Evolutionary conservation across 75 land plant species (phyloP).

Genomic region (Picea sitchensis): DNA sequence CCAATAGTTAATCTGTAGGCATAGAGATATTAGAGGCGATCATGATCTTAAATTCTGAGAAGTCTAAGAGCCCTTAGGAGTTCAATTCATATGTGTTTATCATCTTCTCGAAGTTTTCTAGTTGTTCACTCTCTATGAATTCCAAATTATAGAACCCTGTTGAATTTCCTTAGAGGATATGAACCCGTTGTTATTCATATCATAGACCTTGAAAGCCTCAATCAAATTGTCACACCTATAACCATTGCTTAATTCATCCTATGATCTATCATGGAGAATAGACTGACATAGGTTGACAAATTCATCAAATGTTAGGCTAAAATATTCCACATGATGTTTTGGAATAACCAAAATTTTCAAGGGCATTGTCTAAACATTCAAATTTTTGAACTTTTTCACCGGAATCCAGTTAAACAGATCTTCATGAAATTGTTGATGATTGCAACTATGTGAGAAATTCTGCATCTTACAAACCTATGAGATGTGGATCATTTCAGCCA

Average conservation of each 20-base stretch:
- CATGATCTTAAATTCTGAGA: slow-evolving; percentile 61
- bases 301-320: background rate
- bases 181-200: slow-evolving; percentile 51
- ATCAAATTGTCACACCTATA: slow-evolving; percentile 5
- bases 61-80: slow-evolving; percentile 43
- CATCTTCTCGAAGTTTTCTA: slow-evolving; percentile 36
- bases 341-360: background rate
- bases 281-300: background rate
- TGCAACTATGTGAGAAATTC: too few relatives aligned
- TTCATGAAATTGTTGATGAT: too few relatives aligned
- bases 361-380: too few relatives aligned
- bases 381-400: too few relatives aligned
- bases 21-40: slow-evolving; percentile 11
- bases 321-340: background rate
- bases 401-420: too few relatives aligned
- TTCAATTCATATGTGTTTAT: slow-evolving; percentile 38
- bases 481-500: too few relatives aligned
- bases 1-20: too few relatives aligned
- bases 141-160: slow-evolving; percentile 35
- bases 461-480: too few relatives aligned
- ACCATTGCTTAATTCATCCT: background rate
- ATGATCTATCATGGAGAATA: background rate
- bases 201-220: slow-evolving; percentile 56
- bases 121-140: slow-evolving; percentile 12
- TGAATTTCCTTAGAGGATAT: slow-evolving; percentile 47